Base-by-base conservation (phyloP, 768 basidiomycete species). In the Pleurotus ostreatus region DNA sequence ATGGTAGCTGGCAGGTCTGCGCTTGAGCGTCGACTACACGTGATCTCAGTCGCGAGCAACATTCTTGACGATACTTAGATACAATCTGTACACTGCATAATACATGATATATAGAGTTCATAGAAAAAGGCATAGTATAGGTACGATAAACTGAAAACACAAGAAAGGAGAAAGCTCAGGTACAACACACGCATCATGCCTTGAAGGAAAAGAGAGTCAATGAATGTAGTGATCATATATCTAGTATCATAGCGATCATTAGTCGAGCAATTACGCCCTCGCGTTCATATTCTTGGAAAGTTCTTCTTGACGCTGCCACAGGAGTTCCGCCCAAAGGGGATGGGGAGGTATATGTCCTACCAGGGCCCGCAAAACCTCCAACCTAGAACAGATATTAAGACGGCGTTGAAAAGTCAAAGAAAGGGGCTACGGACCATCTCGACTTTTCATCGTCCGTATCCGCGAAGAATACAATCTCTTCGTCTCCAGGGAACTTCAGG, bases 301-400 rank as follows among this genome's bases (percentile, higher is more conserved):
- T 51, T 83, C 81, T 55, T 82, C 79, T 62, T 92, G 89, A 46
- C 85, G 81, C 67, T 93, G 88, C 90, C 91, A 92, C 40, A 93
- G 69, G 39, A 96, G 74, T 73, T 96, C 94, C 2, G 88, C 94
- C 94, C 94, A 97, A 11, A 97, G 74, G 2, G 92, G 92, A 68
- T 95, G 92, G 2, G 91, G 89, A 7, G 94, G 94, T 62, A 97
- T 94, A 57, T 85, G 87, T 6, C 93, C 93, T 58, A 96, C 84
- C 38, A 96, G 76, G 0, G 92, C 89, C 49, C 82, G 80, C 9
- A 97, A 77, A 5, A 95, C 86, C 61, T 91, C 85, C 60, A 97
- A 76, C 94, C 94, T 97, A 66, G 6, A 62, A 23, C 38, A 18
- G 48, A 46, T 16, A n/a, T 30, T 55, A 56, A 15, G 30, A 34